Evolutionary conservation across 164 flowering plant species (phyloP).

Genomic region (Saururus chinensis): DNA sequence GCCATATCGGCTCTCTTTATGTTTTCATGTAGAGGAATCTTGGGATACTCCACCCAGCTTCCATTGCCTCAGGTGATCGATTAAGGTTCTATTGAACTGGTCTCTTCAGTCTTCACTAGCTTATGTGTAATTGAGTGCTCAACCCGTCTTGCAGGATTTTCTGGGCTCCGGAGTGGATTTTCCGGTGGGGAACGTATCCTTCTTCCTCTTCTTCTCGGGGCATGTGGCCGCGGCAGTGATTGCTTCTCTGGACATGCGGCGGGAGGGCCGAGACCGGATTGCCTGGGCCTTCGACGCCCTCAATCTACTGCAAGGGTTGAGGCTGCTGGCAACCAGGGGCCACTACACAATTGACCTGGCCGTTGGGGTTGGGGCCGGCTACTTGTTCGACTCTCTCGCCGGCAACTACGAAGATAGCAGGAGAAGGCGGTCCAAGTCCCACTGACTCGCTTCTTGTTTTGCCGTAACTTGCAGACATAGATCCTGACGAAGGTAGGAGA

Average conservation of each 20-base stretch:
- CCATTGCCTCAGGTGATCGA: slow-evolving; percentile 68
- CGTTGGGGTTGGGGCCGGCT: slow-evolving; percentile 81
- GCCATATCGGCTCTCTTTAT: slow-evolving; percentile 67
- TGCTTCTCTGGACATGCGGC: slow-evolving; percentile 78
- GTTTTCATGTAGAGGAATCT: slow-evolving; percentile 92
- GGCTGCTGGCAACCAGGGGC: slow-evolving; percentile 74
- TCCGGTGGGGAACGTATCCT: slow-evolving; percentile 92
- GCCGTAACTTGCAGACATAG: too few relatives aligned
- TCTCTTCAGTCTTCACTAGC: too few relatives aligned
- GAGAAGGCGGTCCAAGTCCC: background rate
- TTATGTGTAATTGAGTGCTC: background rate
- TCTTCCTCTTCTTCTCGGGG: slow-evolving; percentile 87
- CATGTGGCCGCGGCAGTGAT: slow-evolving; percentile 91
- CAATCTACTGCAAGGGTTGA: slow-evolving; percentile 55
- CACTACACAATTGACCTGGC: slow-evolving; percentile 91
- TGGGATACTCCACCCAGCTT: slow-evolving; percentile 86
- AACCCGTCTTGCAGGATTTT: slow-evolving; percentile 41
- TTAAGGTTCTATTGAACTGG: background rate
- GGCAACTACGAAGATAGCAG: slow-evolving; percentile 57
- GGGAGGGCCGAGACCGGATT: slow-evolving; percentile 58
- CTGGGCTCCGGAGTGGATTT: slow-evolving; percentile 88
- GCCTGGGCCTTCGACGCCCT: slow-evolving; percentile 57
- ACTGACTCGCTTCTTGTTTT: too few relatives aligned
- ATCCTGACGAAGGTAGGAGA: too few relatives aligned
- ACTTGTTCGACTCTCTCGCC: slow-evolving; percentile 67